A percentile compares a stretch with the other conserved stretches of the same genome.
These are phyloP conservation scores for Primulina tabacum DNA, from an alignment of 257 asterid genomes.

Conservation along the genomic window DNA sequence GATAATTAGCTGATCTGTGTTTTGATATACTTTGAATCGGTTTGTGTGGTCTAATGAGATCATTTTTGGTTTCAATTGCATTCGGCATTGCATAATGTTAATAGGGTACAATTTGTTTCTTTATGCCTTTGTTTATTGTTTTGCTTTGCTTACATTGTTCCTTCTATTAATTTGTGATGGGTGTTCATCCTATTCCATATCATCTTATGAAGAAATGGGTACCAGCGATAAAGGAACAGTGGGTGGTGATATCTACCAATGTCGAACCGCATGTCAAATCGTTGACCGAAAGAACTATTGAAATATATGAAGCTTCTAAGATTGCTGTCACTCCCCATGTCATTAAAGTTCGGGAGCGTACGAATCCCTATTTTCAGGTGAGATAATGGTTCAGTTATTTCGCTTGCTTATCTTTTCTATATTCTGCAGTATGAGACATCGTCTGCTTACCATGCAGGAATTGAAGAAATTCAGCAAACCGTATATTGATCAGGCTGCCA, in stretches of 20 bases:
- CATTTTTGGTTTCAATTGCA: not conserved
- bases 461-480: slow-evolving; percentile 71
- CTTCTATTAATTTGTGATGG: slow-evolving; percentile 3
- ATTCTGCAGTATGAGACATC: slow-evolving; percentile 23
- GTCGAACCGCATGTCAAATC: slow-evolving; percentile 66
- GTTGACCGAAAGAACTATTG: slow-evolving; percentile 53
- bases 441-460: slow-evolving; percentile 46
- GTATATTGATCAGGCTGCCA: slow-evolving; percentile 74
- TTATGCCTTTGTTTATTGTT: not conserved
- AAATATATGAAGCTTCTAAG: slow-evolving; percentile 61
- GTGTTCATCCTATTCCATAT: slow-evolving; percentile 16
- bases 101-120: slow-evolving; percentile 1
- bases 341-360: slow-evolving; percentile 62
- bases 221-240: slow-evolving; percentile 71
- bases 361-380: slow-evolving; percentile 78
- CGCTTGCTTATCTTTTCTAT: slow-evolving; percentile 17
- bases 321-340: slow-evolving; percentile 60
- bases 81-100: slow-evolving; percentile 11
- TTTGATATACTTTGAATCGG: not conserved
- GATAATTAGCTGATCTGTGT: slow-evolving; percentile 7
- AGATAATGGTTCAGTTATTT: slow-evolving; percentile 7
- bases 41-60: not conserved
- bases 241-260: slow-evolving; percentile 58
- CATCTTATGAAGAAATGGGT: slow-evolving; percentile 63
- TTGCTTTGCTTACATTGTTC: slow-evolving; percentile 1